These are phyloP conservation scores for Auricularia cornea DNA, from an alignment of 768 basidiomycete species.

Conservation along the genomic window DNA sequence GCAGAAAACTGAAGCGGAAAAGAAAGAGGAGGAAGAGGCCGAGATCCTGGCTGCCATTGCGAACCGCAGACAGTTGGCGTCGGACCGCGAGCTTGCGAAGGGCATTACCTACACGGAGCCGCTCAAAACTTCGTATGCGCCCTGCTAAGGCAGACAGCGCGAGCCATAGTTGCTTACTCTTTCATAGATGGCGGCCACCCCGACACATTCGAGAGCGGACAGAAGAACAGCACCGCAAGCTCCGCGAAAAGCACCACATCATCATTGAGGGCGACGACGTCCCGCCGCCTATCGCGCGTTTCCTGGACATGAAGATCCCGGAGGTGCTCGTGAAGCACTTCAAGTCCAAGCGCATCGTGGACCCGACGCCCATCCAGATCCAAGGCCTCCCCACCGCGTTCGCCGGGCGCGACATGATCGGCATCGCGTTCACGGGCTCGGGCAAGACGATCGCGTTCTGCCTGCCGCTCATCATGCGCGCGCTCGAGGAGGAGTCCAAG, in stretches of 20 bases:
- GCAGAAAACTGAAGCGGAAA: slow-evolving; percentile 80
- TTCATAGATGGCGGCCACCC: slow-evolving; percentile 77
- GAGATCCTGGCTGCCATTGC: slow-evolving; percentile 89
- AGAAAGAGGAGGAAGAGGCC: slow-evolving; percentile 80
- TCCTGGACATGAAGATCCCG: slow-evolving; percentile 98
- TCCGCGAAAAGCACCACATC: slow-evolving; percentile 90
- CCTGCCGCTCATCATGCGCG: slow-evolving; percentile 93
- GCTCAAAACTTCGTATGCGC: slow-evolving; percentile 64
- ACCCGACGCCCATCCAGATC: slow-evolving; percentile 92
- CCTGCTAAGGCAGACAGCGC: background rate
- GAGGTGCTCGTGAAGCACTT: slow-evolving; percentile 73
- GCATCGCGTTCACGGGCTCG: slow-evolving; percentile 98
- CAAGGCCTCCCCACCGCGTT: slow-evolving; percentile 98
- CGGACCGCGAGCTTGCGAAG: slow-evolving; percentile 86
- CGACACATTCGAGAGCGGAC: slow-evolving; percentile 66
- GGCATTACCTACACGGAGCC: slow-evolving; percentile 88
- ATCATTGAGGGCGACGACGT: slow-evolving; percentile 90
- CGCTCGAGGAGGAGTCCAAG: slow-evolving; percentile 87
- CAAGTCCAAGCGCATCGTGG: slow-evolving; percentile 72
- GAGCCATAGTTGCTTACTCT: background rate
- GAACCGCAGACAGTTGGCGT: slow-evolving; percentile 82
- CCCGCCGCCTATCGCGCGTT: slow-evolving; percentile 88
- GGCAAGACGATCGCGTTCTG: slow-evolving; percentile 99
- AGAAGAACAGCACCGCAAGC: slow-evolving; percentile 56
- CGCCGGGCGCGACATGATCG: slow-evolving; percentile 93